Conservation (phyloP, 305 asterid species). For the Fraxinus angustifolia region DNA sequence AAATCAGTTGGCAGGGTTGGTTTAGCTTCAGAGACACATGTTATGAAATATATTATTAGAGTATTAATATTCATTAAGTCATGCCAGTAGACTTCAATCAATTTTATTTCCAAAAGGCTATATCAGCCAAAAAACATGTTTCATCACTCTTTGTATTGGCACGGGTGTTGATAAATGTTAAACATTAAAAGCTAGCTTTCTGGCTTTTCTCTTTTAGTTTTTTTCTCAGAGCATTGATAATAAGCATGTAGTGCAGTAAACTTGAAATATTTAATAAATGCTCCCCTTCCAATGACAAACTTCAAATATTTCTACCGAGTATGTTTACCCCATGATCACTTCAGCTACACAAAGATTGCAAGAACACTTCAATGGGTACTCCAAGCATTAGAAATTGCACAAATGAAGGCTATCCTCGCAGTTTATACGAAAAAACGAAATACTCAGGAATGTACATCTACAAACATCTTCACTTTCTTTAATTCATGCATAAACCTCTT, state of each 20-base stretch:
- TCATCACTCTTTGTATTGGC: not conserved
- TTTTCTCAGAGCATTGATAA: not conserved
- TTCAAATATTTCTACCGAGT: not conserved
- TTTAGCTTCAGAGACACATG: conserved; percentile 49
- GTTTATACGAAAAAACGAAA: not conserved
- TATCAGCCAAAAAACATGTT: not conserved
- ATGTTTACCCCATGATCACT: not conserved
- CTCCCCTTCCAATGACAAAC: not conserved
- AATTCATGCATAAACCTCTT: not conserved
- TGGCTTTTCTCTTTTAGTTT: not conserved
- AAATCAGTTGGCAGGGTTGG: conserved; percentile 77
- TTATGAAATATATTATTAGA: conserved; percentile 16
- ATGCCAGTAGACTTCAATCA: not conserved
- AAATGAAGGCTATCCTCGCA: not conserved
- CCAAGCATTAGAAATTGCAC: not conserved
- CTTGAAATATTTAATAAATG: not conserved
- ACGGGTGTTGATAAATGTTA: not conserved
- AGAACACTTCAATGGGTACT: not conserved
- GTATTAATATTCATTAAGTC: not conserved
- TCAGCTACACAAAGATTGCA: not conserved
- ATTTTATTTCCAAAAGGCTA: not conserved
- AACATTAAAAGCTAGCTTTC: not conserved
- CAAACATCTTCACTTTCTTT: not conserved
- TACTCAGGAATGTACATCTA: not conserved
- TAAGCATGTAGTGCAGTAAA: not conserved